Evolutionary conservation across 768 basidiomycete genomes (phyloP).

Genomic region (Boletus speciosus): DNA sequence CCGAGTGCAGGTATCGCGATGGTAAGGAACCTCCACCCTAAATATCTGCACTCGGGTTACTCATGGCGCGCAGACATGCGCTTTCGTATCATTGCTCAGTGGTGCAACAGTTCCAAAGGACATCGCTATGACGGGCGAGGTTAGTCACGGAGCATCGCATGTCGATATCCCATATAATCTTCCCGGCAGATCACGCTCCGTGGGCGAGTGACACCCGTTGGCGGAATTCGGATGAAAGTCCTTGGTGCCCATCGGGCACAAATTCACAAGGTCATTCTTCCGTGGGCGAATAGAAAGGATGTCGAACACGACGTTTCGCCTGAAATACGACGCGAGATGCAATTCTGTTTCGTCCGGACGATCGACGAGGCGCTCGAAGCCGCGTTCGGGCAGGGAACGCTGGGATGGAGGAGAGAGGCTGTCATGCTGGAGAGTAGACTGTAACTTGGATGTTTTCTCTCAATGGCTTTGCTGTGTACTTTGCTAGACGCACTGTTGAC

Average conservation of each 20-base stretch:
- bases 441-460: conserved; percentile 20
- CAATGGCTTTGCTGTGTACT: background rate
- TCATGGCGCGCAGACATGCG: conserved; percentile 54
- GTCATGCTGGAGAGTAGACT: conserved; percentile 53
- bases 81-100: conserved; percentile 81
- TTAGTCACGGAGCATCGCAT: conserved; percentile 22
- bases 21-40: conserved; percentile 39
- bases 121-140: conserved; percentile 90
- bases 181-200: conserved; percentile 67
- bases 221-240: conserved; percentile 90
- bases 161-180: background rate
- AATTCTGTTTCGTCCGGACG: conserved; percentile 78
- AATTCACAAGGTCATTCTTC: conserved; percentile 79
- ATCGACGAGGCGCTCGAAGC: conserved; percentile 79
- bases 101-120: conserved; percentile 69
- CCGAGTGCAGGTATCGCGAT: conserved; percentile 89
- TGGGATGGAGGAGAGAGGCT: conserved; percentile 60
- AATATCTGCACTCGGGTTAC: background rate
- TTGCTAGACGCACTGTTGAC: background rate
- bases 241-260: conserved; percentile 87
- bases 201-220: conserved; percentile 78
- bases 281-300: conserved; percentile 81
- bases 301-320: conserved; percentile 80
- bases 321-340: conserved; percentile 70
- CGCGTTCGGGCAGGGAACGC: conserved; percentile 69